Percentiles rank a stretch among this genome's conserved stretches.
Evolutionary conservation across 78 protist genomes (phyloP).

Genomic region (Dictyostelium firmibasis): DNA sequence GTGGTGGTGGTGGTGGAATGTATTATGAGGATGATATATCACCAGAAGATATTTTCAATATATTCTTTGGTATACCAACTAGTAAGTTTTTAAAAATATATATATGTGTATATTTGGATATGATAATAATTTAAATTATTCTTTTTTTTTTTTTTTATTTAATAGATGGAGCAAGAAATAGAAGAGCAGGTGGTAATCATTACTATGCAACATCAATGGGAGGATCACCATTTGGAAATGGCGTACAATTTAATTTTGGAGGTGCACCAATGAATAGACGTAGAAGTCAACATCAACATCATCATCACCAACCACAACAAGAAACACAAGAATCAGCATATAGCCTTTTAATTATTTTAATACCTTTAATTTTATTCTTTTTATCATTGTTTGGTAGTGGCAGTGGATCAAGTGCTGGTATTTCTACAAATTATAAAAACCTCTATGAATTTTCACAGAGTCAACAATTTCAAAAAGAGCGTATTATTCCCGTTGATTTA

Average conservation of each 20-base stretch:
- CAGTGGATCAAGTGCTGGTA: background rate
- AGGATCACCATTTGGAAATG: constrained; percentile 15
- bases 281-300: background rate
- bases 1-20: background rate
- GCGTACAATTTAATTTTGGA: constrained; percentile 31
- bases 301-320: constrained; percentile 8
- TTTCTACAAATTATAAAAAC: background rate
- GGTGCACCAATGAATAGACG: constrained; percentile 7
- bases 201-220: background rate
- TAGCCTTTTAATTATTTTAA: constrained; percentile 13
- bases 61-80: constrained; percentile 69
- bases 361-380: constrained; percentile 37
- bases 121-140: background rate
- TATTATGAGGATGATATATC: constrained; percentile 41
- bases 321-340: constrained; percentile 19
- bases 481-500: background rate
- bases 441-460: constrained; percentile 6
- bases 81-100: background rate
- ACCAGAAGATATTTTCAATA: constrained; percentile 69
- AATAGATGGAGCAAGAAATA: background rate
- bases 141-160: background rate
- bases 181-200: background rate
- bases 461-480: background rate
- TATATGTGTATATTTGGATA: too few species aligned
- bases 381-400: constrained; percentile 38